Evolutionary conservation across 176 grass and related monocot genomes (phyloP).

Genomic region (Saccharum spontaneum): DNA sequence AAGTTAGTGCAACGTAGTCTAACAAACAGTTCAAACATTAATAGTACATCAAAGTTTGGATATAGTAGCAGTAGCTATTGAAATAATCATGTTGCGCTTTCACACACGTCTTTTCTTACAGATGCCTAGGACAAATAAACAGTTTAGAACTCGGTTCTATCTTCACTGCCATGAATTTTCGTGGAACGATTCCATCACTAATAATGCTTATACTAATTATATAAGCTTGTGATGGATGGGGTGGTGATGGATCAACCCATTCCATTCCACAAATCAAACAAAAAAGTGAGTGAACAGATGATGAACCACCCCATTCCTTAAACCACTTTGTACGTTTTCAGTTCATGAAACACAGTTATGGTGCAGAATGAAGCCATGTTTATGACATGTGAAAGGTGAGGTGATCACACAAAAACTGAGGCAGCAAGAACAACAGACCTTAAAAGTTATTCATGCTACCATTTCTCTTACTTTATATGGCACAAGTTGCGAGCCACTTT

Average conservation of each 20-base stretch:
- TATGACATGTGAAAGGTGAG: background rate
- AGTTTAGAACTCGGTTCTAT: background rate
- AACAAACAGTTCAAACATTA: background rate
- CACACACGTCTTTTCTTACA: background rate
- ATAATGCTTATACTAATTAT: background rate
- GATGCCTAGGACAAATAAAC: background rate
- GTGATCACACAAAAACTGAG: constrained; percentile 11
- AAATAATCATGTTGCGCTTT: background rate
- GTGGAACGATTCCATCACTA: background rate
- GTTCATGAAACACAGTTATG: background rate
- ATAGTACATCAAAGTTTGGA: background rate
- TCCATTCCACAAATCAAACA: background rate
- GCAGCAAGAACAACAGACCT: background rate
- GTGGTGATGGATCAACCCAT: background rate
- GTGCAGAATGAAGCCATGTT: background rate
- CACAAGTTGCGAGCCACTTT: background rate
- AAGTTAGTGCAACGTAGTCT: background rate
- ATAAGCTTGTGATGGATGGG: background rate
- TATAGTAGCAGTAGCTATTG: background rate
- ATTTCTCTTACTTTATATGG: background rate
- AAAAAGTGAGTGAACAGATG: background rate
- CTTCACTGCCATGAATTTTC: background rate
- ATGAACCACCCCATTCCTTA: background rate
- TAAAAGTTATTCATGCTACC: background rate
- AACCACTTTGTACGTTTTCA: background rate